phyloP scores from a whole-genome alignment of 2,329 filamentous ascomycete genomes.

The Ophiostoma novo-ulmi region DNA sequence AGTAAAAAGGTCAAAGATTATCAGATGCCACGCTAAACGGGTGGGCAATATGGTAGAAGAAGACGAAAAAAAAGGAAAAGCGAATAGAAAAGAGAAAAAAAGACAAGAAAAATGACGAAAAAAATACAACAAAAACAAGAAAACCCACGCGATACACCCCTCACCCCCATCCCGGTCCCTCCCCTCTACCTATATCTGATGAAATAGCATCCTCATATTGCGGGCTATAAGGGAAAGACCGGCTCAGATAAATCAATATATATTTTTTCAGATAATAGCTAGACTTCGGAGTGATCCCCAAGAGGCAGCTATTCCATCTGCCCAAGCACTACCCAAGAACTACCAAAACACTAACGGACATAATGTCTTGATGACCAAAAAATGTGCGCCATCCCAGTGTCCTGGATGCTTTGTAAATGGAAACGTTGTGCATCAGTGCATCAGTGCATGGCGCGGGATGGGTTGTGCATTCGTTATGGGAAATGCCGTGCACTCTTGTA shows the following conservation, averaged over 20 bases:
- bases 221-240: neutral
- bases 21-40: neutral
- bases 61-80: neutral
- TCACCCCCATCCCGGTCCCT: neutral
- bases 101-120: neutral
- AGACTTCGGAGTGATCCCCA: constrained; percentile 1
- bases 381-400: neutral
- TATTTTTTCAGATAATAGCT: neutral
- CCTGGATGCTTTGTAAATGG: neutral
- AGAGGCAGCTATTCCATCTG: constrained; percentile 2
- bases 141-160: constrained; percentile 10
- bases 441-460: neutral
- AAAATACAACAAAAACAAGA: neutral
- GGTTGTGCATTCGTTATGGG: neutral
- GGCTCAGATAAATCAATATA: neutral
- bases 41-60: neutral
- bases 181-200: neutral
- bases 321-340: neutral
- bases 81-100: neutral
- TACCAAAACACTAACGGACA: neutral
- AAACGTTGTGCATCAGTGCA: too few species aligned
- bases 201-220: neutral
- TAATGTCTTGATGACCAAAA: neutral
- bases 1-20: neutral
- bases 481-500: neutral